Percentiles rank a stretch among this genome's conserved stretches.
These are phyloP conservation scores for Linnemannia exigua DNA, from an alignment of 192 early-diverging fungal species.

Conservation along the genomic window DNA sequence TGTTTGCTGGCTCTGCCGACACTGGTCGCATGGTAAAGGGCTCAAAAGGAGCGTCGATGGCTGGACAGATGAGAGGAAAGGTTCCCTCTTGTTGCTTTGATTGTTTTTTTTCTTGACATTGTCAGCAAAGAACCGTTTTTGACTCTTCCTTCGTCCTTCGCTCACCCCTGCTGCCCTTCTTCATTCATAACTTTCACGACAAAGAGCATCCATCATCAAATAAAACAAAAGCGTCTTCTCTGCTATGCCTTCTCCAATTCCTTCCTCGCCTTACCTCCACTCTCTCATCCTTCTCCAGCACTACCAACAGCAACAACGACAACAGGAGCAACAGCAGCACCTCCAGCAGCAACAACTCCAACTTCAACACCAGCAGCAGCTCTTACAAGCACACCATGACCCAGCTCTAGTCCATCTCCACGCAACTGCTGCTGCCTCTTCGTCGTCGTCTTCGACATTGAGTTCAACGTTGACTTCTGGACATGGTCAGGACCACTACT, in stretches of 20 bases:
- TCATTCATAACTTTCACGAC: neutral
- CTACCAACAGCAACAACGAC: constrained; percentile 26
- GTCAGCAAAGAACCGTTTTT: no score
- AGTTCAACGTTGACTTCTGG: no score
- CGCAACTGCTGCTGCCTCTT: neutral
- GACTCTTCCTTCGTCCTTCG: no score
- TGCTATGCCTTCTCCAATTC: constrained; percentile 40
- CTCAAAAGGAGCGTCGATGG: no score
- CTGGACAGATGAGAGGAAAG: no score
- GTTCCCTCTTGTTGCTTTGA: no score
- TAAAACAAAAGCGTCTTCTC: neutral
- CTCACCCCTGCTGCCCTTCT: neutral
- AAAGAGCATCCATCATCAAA: neutral
- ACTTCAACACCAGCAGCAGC: constrained; percentile 7
- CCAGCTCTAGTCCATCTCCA: neutral
- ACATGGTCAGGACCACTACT: constrained; percentile 8
- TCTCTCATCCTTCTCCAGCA: constrained; percentile 40
- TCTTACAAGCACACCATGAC: neutral
- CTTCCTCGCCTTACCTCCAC: constrained; percentile 25
- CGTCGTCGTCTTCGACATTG: neutral
- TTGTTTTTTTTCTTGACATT: no score
- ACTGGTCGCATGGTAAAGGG: neutral
- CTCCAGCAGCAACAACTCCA: constrained; percentile 18
- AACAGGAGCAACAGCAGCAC: constrained; percentile 18
- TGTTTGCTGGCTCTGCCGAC: neutral